A percentile compares a stretch with the other conserved stretches of the same genome.
Evolutionary conservation across 2,329 filamentous ascomycete species (phyloP).

Genomic region (Xylaria sp.): DNA sequence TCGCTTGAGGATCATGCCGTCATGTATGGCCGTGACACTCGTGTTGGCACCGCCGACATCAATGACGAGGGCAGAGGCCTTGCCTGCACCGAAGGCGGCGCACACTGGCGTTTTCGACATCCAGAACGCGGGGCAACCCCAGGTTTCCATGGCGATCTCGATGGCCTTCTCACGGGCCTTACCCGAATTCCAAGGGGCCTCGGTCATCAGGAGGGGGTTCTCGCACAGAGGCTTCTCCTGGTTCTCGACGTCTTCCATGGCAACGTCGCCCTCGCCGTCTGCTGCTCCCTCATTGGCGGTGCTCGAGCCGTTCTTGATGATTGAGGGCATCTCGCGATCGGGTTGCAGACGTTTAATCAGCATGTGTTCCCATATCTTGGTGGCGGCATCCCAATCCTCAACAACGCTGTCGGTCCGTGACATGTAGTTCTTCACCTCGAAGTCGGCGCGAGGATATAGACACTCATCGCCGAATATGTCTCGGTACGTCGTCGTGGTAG

Average conservation of each 20-base stretch:
- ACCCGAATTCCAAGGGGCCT: slow-evolving; percentile 89
- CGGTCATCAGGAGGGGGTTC: slow-evolving; percentile 91
- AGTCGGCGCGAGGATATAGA: slow-evolving; percentile 77
- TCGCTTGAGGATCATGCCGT: slow-evolving; percentile 93
- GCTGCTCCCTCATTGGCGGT: slow-evolving; percentile 80
- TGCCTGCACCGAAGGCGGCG: slow-evolving; percentile 90
- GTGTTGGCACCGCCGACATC: slow-evolving; percentile 45
- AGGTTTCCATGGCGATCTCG: slow-evolving; percentile 96
- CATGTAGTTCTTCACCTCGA: slow-evolving; percentile 94
- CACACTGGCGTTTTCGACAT: slow-evolving; percentile 89
- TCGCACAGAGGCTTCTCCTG: slow-evolving; percentile 87
- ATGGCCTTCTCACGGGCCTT: slow-evolving; percentile 94
- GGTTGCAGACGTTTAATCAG: slow-evolving; percentile 90
- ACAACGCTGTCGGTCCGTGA: slow-evolving; percentile 82
- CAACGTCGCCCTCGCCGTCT: slow-evolving; percentile 70
- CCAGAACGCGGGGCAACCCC: slow-evolving; percentile 96
- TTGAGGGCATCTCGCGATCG: slow-evolving; percentile 73
- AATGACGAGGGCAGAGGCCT: slow-evolving; percentile 86
- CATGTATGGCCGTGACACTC: slow-evolving; percentile 76
- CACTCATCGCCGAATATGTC: slow-evolving; percentile 91
- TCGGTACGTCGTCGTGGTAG: slow-evolving; percentile 51
- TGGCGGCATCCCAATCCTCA: slow-evolving; percentile 94
- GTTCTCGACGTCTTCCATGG: slow-evolving; percentile 67
- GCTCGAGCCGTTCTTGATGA: slow-evolving; percentile 77
- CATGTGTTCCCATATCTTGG: slow-evolving; percentile 91